phyloP scores from a whole-genome alignment of 2,329 filamentous ascomycete genomes.

The Mycosphaerella arachidis region DNA sequence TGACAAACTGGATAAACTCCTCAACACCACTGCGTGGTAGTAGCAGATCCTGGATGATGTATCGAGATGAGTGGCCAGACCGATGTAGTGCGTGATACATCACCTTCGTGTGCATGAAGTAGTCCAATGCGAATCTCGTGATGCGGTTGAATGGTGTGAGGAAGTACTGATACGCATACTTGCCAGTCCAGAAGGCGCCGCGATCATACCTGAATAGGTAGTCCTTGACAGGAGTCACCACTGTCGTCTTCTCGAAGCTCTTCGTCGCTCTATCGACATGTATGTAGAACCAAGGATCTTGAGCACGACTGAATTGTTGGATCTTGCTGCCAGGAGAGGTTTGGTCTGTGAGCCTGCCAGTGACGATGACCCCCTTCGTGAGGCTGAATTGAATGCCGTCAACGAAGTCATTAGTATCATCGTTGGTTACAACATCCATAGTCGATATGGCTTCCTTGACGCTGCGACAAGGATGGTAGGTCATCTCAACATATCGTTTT shows the following conservation, averaged over 20 bases:
- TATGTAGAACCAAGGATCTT: slow-evolving; percentile 71
- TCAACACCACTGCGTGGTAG: slow-evolving; percentile 51
- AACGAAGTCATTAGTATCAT: slow-evolving; percentile 56
- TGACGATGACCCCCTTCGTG: slow-evolving; percentile 40
- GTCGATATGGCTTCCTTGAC: slow-evolving; percentile 41
- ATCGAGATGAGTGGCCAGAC: slow-evolving; percentile 51
- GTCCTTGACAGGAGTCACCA: slow-evolving; percentile 43
- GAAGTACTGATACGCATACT: slow-evolving; percentile 59
- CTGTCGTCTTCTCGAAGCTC: slow-evolving; percentile 7
- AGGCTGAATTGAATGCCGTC: slow-evolving; percentile 52
- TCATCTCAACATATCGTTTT: slow-evolving; percentile 47
- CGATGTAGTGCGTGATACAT: slow-evolving; percentile 60
- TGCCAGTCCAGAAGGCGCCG: slow-evolving; percentile 61
- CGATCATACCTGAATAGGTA: slow-evolving; percentile 61
- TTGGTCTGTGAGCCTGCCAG: slow-evolving; percentile 31
- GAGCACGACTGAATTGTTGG: slow-evolving; percentile 51
- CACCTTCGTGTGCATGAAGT: slow-evolving; percentile 57
- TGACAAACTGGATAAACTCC: slow-evolving; percentile 52
- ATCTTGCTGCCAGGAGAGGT: slow-evolving; percentile 33
- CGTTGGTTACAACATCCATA: slow-evolving; percentile 35
- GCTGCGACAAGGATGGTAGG: slow-evolving; percentile 41
- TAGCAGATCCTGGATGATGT: slow-evolving; percentile 60
- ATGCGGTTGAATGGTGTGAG: slow-evolving; percentile 54
- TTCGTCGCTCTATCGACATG: slow-evolving; percentile 49
- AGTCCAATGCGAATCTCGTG: slow-evolving; percentile 56